These are phyloP conservation scores for Fusarium cyanostomum DNA, from an alignment of 2,329 filamentous ascomycete species.

Conservation along the genomic window DNA sequence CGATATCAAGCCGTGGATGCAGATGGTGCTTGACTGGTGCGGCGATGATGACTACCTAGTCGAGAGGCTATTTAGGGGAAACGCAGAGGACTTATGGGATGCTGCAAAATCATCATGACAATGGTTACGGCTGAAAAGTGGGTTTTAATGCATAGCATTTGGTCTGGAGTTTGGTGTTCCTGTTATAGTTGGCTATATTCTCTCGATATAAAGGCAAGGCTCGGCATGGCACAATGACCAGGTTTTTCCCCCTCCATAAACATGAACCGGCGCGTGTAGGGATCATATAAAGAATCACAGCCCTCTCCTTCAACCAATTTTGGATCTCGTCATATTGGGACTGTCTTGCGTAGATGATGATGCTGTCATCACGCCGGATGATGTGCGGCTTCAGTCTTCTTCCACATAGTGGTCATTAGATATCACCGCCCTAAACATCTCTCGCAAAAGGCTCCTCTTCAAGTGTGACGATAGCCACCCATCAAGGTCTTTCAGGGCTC, in stretches of 20 bases:
- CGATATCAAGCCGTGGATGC: slow-evolving; percentile 58
- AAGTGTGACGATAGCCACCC: background rate
- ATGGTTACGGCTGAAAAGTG: background rate
- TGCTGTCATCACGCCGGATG: background rate
- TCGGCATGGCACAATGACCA: background rate
- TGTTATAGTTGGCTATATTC: background rate
- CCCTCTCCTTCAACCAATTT: background rate
- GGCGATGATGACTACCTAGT: slow-evolving; percentile 54
- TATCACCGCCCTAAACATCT: background rate
- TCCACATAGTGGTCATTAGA: background rate
- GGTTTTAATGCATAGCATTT: background rate
- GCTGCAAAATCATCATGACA: background rate
- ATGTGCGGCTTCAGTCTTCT: background rate
- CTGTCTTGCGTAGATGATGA: background rate
- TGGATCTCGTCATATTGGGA: background rate
- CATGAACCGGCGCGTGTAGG: background rate
- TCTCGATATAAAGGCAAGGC: background rate
- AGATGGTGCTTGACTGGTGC: slow-evolving; percentile 64
- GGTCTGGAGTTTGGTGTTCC: background rate
- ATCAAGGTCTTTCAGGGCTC: background rate
- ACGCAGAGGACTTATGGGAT: slow-evolving; percentile 62
- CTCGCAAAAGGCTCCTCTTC: background rate
- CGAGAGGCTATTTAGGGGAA: slow-evolving; percentile 62
- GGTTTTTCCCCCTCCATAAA: background rate
- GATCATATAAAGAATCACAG: background rate